These are phyloP conservation scores for Betula pendula DNA, from an alignment of 306 rosid genomes.

Conservation along the genomic window DNA sequence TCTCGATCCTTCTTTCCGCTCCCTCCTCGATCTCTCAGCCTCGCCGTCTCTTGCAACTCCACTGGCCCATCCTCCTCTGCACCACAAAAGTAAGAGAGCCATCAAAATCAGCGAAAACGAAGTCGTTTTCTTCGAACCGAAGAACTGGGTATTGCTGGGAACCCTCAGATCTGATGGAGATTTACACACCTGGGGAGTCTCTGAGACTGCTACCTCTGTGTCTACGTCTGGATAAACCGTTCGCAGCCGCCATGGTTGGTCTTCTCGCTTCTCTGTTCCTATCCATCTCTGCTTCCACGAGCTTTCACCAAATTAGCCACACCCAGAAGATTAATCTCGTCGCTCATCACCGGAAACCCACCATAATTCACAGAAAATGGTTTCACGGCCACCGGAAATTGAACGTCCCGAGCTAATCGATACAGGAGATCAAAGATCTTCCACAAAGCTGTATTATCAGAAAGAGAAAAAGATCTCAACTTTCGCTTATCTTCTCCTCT, in stretches of 20 bases:
- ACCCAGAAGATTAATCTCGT: constrained; percentile 35
- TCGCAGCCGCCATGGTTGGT: constrained; percentile 59
- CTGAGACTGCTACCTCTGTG: constrained; percentile 71
- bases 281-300: constrained; percentile 57
- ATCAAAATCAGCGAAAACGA: constrained; percentile 26
- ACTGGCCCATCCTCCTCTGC: constrained; percentile 85
- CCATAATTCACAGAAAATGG: constrained; percentile 37
- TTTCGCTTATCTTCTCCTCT: constrained; percentile 38
- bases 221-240: constrained; percentile 78
- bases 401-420: constrained; percentile 15
- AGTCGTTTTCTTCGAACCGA: background rate
- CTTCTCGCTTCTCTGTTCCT: constrained; percentile 83
- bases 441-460: background rate
- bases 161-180: constrained; percentile 59
- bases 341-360: constrained; percentile 37
- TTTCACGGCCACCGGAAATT: constrained; percentile 20
- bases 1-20: constrained; percentile 70
- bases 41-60: constrained; percentile 77
- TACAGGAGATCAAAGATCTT: constrained; percentile 21
- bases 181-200: constrained; percentile 83
- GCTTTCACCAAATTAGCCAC: constrained; percentile 36
- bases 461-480: constrained; percentile 44
- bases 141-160: background rate
- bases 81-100: background rate
- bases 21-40: constrained; percentile 81